Percentiles rank a stretch among this genome's conserved stretches.
phyloP scores from a whole-genome alignment of 495 filamentous ascomycete species.

The Copromyces sp. region DNA sequence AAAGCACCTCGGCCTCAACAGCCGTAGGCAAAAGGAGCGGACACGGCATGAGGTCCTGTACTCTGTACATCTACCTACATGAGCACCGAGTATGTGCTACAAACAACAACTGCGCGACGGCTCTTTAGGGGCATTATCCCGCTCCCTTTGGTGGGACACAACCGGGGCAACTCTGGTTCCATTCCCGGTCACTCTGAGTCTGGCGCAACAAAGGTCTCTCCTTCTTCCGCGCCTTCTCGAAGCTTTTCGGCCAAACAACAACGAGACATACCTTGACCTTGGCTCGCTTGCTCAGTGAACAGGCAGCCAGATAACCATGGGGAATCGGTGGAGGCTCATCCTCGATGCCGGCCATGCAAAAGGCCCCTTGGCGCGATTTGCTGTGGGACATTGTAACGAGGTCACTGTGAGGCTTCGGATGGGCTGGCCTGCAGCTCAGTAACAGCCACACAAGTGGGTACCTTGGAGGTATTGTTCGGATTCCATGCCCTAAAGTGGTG shows the following conservation, averaged over 20 bases:
- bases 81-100: not conserved
- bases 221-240: not conserved
- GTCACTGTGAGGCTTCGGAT: not conserved
- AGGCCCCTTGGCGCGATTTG: not conserved
- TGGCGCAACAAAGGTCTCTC: not conserved
- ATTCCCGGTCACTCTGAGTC: not conserved
- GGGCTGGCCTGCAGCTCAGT: not conserved
- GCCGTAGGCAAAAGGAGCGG: not conserved
- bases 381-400: not conserved
- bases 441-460: not conserved
- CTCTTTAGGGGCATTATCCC: not conserved
- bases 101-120: not conserved
- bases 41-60: not conserved
- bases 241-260: not conserved
- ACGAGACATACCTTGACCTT: not conserved
- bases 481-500: not conserved
- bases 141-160: not conserved
- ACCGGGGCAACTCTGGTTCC: not conserved
- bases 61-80: not conserved
- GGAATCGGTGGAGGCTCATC: not conserved
- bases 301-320: not conserved
- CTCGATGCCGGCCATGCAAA: not conserved
- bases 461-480: not conserved
- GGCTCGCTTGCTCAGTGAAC: not conserved
- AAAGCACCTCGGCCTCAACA: not conserved